Base-by-base conservation (phyloP, 768 basidiomycete species). In the Tylopilus rubrobrunneus region DNA sequence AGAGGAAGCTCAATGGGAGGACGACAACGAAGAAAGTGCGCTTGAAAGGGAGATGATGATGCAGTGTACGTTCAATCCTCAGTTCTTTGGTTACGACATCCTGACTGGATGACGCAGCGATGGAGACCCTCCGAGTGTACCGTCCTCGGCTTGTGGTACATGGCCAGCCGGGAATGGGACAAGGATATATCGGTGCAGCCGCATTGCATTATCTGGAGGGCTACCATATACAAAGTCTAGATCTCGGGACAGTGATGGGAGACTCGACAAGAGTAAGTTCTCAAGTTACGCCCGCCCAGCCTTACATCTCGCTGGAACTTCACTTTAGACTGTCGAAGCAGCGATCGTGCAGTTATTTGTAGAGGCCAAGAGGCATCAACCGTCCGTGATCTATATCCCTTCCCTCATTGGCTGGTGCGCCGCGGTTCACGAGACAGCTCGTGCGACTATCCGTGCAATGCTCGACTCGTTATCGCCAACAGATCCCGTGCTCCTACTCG, bases 291-390 rank as follows among this genome's bases (percentile, higher is more conserved):
- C 44, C 7, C 1, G 19, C 37, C 7, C 17, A 17, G 19, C 10
- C 1, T 17, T 45, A 31, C 37, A n/a, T 55, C 52, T 60, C 34
- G 46, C 52, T 45, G 40, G 10, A 39, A 9, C 49, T 34, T 14
- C 43, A 28, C 34, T 28, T 7, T 51, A 96, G 93, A 92, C 92
- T 1, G 72, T 84, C 5, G 97, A 99, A 71, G 91, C 97, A 1
- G 87, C 91, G 2, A 85, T 98, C 50, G 92, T 98, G 5, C 95
- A 98, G 62, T 77, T 97, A 17, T 98, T 99, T 64, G 80, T 95
- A 21, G 97, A 99, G 69, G 97, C 96, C 1, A 98, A 98, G 67
- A 85, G 96, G 27, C 92, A 97, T 67, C 94, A 96, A 62, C 97
- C 97, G 0, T 94, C 93, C 0, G 87, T 98, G 36, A 82, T 99